Base-by-base conservation (phyloP, 768 basidiomycete species). In the Lactarius sp. region DNA sequence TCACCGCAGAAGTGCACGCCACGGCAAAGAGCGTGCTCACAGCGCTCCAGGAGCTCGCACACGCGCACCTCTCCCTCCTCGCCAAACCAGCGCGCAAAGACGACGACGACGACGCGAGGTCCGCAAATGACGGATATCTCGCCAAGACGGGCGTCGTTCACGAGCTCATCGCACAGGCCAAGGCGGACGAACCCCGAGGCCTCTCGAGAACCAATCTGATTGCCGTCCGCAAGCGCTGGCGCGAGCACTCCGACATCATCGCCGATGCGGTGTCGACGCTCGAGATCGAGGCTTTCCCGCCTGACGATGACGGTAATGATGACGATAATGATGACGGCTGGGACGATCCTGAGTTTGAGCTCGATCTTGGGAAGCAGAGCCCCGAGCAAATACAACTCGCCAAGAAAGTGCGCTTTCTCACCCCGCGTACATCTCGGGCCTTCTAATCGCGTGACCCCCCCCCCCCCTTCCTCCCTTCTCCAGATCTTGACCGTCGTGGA, bases 91-190 rank as follows among this genome's bases (percentile, higher is more conserved):
- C 50, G 4, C 36, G 1, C 31, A 31, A 44, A 10, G 64, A 62
- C 20, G 64, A 56, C 5, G n/a, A 46, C 7, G 44, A 34, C 13
- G 20, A 13, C 16, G 66, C 70, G 13, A 13, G 4, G 14, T 33
- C 58, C 4, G 73, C 72, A 34, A 47, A n/a, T 6, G 78, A 84
- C 36, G 79, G 81, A 20, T 84, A 86, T 67, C 75, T 90, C 65
- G 69, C 83, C 47, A 79, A 77, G 66, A 83, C 83, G 0, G 87
- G 79, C 27, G 71, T 81, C n/a, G 74, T 88, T 0, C 88, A 90
- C 69, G 81, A 83, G 62, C 75, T 84, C 53, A 83, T 88, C 65
- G 76, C 81, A 22, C 76, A 71, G 47, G 83, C 82, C 6, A 78
- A 81, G 20, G 36, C 49, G 36, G 51, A 33, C 36, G 39, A 56